A percentile compares a stretch with the other conserved stretches of the same genome.
Conservation (phyloP, 768 basidiomycete genomes). For the Naganishia vaughanmartiniae region DNA sequence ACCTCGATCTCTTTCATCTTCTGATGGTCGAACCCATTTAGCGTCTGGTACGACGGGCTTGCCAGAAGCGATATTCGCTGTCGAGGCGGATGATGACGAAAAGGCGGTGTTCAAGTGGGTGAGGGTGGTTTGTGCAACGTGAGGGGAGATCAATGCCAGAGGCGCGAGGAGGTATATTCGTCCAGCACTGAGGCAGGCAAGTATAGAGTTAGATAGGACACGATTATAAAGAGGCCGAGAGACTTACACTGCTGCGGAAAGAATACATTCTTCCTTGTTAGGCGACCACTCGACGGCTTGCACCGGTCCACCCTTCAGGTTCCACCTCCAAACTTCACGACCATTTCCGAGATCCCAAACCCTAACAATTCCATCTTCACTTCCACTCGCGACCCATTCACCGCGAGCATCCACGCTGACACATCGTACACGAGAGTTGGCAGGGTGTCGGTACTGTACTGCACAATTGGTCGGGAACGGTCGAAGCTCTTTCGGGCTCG, state of each 20-base stretch:
- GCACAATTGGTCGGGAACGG: slow-evolving; percentile 90
- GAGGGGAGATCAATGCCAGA: slow-evolving; percentile 60
- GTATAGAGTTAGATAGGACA: not conserved
- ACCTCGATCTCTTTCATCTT: slow-evolving; percentile 52
- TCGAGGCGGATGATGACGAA: slow-evolving; percentile 52
- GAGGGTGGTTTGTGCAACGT: slow-evolving; percentile 63
- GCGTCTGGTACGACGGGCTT: slow-evolving; percentile 50
- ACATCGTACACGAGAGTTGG: slow-evolving; percentile 65
- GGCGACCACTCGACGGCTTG: slow-evolving; percentile 92
- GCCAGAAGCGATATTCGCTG: slow-evolving; percentile 39
- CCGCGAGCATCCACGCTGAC: slow-evolving; percentile 81
- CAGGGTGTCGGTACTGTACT: slow-evolving; percentile 67
- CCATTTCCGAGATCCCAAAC: slow-evolving; percentile 92
- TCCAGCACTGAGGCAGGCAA: slow-evolving; percentile 31
- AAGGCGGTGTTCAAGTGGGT: slow-evolving; percentile 66
- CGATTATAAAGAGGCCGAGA: not conserved
- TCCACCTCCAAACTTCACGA: slow-evolving; percentile 81
- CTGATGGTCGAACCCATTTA: slow-evolving; percentile 53
- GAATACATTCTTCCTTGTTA: slow-evolving; percentile 72
- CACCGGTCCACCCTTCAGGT: slow-evolving; percentile 68
- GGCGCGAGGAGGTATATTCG: slow-evolving; percentile 56
- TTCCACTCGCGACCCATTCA: slow-evolving; percentile 85
- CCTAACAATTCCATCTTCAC: slow-evolving; percentile 78
- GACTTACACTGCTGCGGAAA: slow-evolving; percentile 75
- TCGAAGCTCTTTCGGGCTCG: slow-evolving; percentile 80